Evolutionary conservation across 2,329 filamentous ascomycete species (phyloP).

Genomic region (Blumeriella jaapii): DNA sequence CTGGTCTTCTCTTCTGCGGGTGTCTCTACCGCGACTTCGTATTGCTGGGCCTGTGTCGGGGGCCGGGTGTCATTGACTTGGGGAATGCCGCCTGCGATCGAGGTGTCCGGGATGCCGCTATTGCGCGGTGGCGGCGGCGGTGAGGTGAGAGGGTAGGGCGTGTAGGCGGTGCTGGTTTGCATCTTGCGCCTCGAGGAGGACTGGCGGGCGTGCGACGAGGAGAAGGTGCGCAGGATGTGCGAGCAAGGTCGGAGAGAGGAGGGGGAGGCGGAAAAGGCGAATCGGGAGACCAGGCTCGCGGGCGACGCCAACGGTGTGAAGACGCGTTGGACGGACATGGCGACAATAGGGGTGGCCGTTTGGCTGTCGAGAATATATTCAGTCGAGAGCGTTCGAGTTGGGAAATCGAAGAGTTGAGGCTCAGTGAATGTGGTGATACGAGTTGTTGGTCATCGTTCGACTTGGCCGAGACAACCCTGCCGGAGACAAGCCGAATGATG

Average conservation of each 20-base stretch:
- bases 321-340: constrained; percentile 24
- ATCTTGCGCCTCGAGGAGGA: constrained; percentile 47
- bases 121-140: constrained; percentile 44
- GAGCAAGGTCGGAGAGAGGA: constrained; percentile 30
- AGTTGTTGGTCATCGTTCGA: background rate
- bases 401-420: too few species aligned
- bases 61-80: constrained; percentile 35
- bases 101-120: constrained; percentile 45
- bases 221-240: constrained; percentile 35
- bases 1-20: constrained; percentile 26
- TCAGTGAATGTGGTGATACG: background rate
- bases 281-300: constrained; percentile 20
- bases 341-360: too few species aligned
- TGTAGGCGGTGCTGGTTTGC: constrained; percentile 54
- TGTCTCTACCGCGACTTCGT: constrained; percentile 15
- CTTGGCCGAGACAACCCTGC: too few species aligned
- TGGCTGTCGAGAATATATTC: background rate
- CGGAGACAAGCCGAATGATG: too few species aligned
- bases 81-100: constrained; percentile 39
- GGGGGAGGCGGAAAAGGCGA: constrained; percentile 23
- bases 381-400: too few species aligned
- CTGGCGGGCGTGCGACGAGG: constrained; percentile 31
- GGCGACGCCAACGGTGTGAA: constrained; percentile 25
- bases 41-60: constrained; percentile 30
- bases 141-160: constrained; percentile 44